phyloP scores from a whole-genome alignment of 306 rosid genomes.

The Mimosa pudica region DNA sequence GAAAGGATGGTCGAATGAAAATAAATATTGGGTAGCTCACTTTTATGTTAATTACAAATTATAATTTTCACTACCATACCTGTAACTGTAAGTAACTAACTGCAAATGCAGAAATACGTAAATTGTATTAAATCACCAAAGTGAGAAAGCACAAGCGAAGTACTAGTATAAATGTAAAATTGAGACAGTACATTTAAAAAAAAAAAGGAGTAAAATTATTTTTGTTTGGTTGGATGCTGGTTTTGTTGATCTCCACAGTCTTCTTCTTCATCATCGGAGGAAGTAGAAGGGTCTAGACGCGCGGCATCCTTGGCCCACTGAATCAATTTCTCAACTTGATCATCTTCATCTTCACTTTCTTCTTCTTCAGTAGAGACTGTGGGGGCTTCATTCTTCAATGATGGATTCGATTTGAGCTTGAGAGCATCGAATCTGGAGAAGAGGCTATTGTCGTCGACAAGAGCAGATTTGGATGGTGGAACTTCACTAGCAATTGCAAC shows the following conservation, averaged over 20 bases:
- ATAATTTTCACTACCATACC: no score
- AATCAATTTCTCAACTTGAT: constrained; percentile 68
- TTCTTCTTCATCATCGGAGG: constrained; percentile 25
- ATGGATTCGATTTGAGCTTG: not conserved
- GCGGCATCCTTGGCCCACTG: constrained; percentile 92
- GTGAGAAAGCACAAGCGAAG: not conserved
- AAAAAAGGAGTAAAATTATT: not conserved
- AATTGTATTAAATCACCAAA: not conserved
- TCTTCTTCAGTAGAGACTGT: constrained; percentile 28
- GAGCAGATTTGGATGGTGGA: not conserved
- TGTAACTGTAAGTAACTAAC: not conserved
- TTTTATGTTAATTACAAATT: no score
- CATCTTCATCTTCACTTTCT: constrained; percentile 29
- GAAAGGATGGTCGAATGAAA: no score
- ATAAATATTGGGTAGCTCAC: no score
- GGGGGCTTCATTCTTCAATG: not conserved
- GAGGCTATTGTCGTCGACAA: not conserved
- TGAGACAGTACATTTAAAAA: not conserved
- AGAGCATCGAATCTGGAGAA: not conserved
- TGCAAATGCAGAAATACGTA: not conserved
- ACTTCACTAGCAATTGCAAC: not conserved
- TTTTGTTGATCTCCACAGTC: not conserved
- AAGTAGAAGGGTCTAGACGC: constrained; percentile 63
- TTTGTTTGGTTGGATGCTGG: not conserved
- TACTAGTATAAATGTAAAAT: not conserved